Base-by-base conservation (phyloP, 2,329 filamentous ascomycete genomes). In the Phialophora tarda region DNA sequence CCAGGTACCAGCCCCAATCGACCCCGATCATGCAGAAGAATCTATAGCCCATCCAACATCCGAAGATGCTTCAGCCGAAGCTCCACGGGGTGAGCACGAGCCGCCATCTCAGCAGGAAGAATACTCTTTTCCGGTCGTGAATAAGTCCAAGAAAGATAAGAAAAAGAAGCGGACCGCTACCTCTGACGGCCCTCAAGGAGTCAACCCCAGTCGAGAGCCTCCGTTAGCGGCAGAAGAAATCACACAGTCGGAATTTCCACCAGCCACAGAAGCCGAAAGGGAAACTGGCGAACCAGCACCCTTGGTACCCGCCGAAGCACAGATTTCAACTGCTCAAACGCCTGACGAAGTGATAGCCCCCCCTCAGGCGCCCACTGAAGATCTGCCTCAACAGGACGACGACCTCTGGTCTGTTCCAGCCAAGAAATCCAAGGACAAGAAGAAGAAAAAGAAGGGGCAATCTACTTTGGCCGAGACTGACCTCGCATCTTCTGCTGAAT, bases 391-490 rank as follows among this genome's bases (percentile, higher is more conserved):
- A 7, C 59, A 58, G 7, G 55, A 28, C 44, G 55, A 59, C 24
- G 60, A 66, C 14, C 26, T 26, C 48, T 26, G 11, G 21, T 8
- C 48, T 8, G 3, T 53, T 14, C 55, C 47, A 24, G 59, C 12
- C n/a, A 6, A 48, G 6, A 66, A 47, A 23, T 30, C 48, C 2
- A 69, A 63, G 65, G 79, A 78, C 67, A 73, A 75, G 32, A 69
- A 71, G 50, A 75, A 73, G 62, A 71, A 68, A 57, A 71, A 68
- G 62, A 65, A 66, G 50, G 21, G 58, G 17, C 21, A 64, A 24
- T 58, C 48, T 2, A 32, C 65, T 4, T 38, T 58, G 30, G 54
- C 34, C 14, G 59, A 62, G 30, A 11, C 12, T 34, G 63, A 41
- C n/a, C 34, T 28, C 28, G 17, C 28, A 34, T 30, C 28, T 34